A percentile compares a stretch with the other conserved stretches of the same genome.
Conservation (phyloP, 306 rosid species). For the Quercus parvula region DNA sequence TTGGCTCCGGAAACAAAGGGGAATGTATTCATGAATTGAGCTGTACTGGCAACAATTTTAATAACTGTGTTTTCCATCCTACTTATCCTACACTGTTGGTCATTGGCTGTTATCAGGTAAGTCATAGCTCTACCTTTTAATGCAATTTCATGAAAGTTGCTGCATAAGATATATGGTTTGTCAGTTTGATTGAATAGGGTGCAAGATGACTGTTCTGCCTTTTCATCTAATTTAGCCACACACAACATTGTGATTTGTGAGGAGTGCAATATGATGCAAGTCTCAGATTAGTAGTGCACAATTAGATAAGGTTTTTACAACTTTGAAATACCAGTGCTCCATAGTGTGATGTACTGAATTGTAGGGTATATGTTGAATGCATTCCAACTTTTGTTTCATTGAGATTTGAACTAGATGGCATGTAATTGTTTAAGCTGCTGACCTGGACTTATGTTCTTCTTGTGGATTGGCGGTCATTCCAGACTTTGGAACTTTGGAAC, state of each 20-base stretch:
- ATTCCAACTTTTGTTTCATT: neutral
- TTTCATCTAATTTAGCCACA: neutral
- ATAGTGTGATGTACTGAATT: neutral
- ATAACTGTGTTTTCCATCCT: conserved; percentile 70
- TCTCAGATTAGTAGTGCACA: neutral
- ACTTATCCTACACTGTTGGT: conserved; percentile 40
- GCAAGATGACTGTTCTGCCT: neutral
- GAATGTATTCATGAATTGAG: conserved; percentile 49
- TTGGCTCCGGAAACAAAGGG: conserved; percentile 47
- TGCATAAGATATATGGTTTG: neutral
- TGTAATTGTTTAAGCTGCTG: neutral
- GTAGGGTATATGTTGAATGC: neutral
- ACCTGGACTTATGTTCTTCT: conserved; percentile 8
- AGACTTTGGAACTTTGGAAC: conserved; percentile 76
- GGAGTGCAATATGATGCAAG: neutral
- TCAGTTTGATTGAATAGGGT: neutral
- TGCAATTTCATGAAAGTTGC: neutral
- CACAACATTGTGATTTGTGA: neutral
- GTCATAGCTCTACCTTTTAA: conserved; percentile 11
- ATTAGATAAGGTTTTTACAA: neutral
- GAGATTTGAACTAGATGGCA: neutral
- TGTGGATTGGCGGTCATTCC: conserved; percentile 19
- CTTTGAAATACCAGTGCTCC: neutral
- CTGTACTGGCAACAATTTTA: conserved; percentile 41
- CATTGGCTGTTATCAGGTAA: conserved; percentile 63